Conservation (phyloP, 2,329 filamentous ascomycete species). For the Chalaropsis thielavioides region DNA sequence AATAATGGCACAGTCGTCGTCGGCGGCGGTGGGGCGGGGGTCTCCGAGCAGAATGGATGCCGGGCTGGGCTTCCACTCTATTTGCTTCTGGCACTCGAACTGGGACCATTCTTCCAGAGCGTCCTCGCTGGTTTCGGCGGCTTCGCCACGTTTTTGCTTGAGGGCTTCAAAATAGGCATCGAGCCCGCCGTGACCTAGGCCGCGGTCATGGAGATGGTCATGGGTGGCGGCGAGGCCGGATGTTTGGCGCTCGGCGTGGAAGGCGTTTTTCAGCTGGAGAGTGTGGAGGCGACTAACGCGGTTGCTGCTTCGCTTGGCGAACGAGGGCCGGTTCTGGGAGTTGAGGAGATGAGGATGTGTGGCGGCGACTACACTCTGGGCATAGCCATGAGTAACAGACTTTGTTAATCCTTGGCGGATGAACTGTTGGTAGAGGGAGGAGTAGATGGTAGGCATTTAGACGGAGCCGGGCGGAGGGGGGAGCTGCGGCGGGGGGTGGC, state of each 20-base stretch:
- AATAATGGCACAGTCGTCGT: constrained; percentile 15
- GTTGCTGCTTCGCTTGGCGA: constrained; percentile 42
- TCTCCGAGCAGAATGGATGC: constrained; percentile 39
- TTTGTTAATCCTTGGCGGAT: constrained; percentile 92
- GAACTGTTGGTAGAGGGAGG: constrained; percentile 59
- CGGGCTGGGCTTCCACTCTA: constrained; percentile 67
- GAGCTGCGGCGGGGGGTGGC: constrained; percentile 26
- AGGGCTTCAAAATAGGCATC: constrained; percentile 87
- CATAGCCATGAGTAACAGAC: constrained; percentile 94
- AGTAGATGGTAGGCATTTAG: constrained; percentile 81
- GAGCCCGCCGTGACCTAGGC: constrained; percentile 45
- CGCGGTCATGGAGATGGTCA: constrained; percentile 41
- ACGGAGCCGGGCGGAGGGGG: constrained; percentile 42
- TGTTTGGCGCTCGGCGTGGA: constrained; percentile 44
- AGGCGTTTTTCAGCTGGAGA: constrained; percentile 57
- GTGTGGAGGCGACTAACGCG: constrained; percentile 40
- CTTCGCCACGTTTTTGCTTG: constrained; percentile 61
- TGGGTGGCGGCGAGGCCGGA: constrained; percentile 33
- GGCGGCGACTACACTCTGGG: constrained; percentile 91
- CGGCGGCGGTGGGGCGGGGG: constrained; percentile 22
- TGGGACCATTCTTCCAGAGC: constrained; percentile 77
- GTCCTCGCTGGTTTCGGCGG: constrained; percentile 27
- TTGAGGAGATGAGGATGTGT: constrained; percentile 67
- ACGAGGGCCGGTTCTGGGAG: constrained; percentile 52
- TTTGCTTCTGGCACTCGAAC: constrained; percentile 73